Base-by-base conservation (phyloP, 805 yeast species). In the Saccharomycodes ludwigii region DNA sequence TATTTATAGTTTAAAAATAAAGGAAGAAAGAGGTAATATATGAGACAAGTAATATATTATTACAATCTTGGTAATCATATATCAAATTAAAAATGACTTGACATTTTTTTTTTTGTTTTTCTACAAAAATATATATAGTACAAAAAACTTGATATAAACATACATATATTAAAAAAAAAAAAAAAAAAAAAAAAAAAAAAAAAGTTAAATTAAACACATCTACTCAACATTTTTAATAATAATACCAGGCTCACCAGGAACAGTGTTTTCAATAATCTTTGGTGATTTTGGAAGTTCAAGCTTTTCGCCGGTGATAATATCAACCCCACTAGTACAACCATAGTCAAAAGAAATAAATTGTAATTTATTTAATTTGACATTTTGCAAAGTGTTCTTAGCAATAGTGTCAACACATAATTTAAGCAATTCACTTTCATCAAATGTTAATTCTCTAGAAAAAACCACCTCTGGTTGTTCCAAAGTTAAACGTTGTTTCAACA, bases 191-290 rank as follows among this genome's bases (percentile, higher is more conserved):
- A 18, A 9, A 32, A 24, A 14, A 32, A 33, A 13, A 21, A 24
- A 6, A 7, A 13, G 18, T 14, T 19, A n/a, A 14, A 8, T 11
- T 23, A 24, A 7, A 21, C 13, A 24, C 22, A 18, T 12, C 18
- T 27, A 27, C 42, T 61, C 68, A 29, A 77, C 50, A 57, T 86
- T 86, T 43, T 62, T 71, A 40, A 88, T 66, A 40, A 74, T 57
- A 48, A 88, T 73, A 48, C 94, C 96, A 23, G 98, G 97, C 44
- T 71, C 70, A 39, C 97, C 97, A 29, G 98, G 98, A 41, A 81
- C 77, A 18, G 97, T 86, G 39, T 67, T 67, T 41, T 82, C 95
- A 38, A 81, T 65, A 25, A 75, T 69, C 65, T 81, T 85, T 29
- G 76, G 70, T 33, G 68, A 61, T 19, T 21, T 18, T 22, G 75